Evolutionary conservation across 768 basidiomycete species (phyloP), one percentile per base, ranked within the genome.

Genomic region (Mycena latifolia): DNA sequence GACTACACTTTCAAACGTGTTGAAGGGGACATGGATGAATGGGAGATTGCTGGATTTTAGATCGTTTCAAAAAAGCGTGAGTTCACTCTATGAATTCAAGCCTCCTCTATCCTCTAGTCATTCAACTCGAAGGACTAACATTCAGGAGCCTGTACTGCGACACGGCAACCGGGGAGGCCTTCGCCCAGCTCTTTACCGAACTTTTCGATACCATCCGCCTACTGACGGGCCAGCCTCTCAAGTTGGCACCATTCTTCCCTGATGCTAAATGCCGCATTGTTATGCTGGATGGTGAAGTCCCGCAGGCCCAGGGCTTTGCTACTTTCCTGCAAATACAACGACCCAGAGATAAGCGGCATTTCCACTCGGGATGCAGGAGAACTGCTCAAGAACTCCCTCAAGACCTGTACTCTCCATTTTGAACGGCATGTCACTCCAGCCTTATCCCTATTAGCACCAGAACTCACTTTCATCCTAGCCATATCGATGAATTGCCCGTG

Each of bases 1-100:
- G 73, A 74, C 41, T 72, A 60, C 37, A 74, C 74, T 12, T 75
- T 73, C 58, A 73, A 72, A 46, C 60, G 69, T 22, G 67, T 70
- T 6, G 35, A 53, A 29, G 74, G 74, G 4, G 51, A 61, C 1
- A 46, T 69, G 33, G 58, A 75, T 52, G 69, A 75, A 55, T 73
- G 70, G 65, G 67, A 73, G 41, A 63, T 72, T 43, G 71, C 58
- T 10, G 39, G 33, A 63, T 55, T 57, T 5, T 63, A 18, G 65
- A 63, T 11, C 53, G 52, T 12, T 61, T 55, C 50, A 62, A 69
- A 2, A 25, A 46, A 24, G n/a, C 57, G 63, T 70, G 63, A 39
- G 37, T n/a, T n/a, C n/a, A 18, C 37, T 17, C 15, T 39, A 8
- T 33, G 8, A 35, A 2, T 55, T 46, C 54, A 24, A n/a, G 28